phyloP scores from a whole-genome alignment of 2,329 filamentous ascomycete genomes.

The Bipolaris victoriae region DNA sequence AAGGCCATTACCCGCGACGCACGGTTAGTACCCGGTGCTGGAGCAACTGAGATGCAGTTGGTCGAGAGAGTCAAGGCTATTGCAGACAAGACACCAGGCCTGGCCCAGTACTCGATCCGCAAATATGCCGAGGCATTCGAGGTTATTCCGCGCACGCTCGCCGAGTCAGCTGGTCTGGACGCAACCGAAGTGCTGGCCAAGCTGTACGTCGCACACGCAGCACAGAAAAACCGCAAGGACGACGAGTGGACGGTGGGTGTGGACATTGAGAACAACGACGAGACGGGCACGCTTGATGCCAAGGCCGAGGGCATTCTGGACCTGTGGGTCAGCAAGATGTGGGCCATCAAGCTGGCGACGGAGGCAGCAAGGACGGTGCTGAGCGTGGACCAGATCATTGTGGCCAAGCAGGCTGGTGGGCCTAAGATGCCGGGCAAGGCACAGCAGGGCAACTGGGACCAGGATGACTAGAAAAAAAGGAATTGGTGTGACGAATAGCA shows the following conservation, averaged over 20 bases:
- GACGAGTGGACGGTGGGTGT: constrained; percentile 92
- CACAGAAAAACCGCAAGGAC: constrained; percentile 57
- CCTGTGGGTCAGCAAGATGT: constrained; percentile 87
- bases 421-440: constrained; percentile 97
- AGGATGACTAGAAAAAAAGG: constrained; percentile 54
- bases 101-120: constrained; percentile 95
- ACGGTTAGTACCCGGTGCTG: constrained; percentile 88
- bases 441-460: constrained; percentile 70
- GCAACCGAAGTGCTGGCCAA: constrained; percentile 95
- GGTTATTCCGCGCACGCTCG: constrained; percentile 90
- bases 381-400: constrained; percentile 98
- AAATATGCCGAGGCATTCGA: constrained; percentile 98
- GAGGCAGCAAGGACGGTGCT: constrained; percentile 93
- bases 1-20: constrained; percentile 97
- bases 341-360: constrained; percentile 96
- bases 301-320: constrained; percentile 90
- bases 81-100: constrained; percentile 88
- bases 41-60: constrained; percentile 91
- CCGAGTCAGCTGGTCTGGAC: constrained; percentile 93
- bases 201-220: constrained; percentile 88
- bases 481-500: constrained; percentile 1
- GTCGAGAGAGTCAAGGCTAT: constrained; percentile 89
- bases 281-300: constrained; percentile 82
- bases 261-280: constrained; percentile 87
- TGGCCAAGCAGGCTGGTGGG: constrained; percentile 93